Percentiles rank a stretch among this genome's conserved stretches.
phyloP scores from a whole-genome alignment of 2,329 filamentous ascomycete species.

The Aspergillus jensenii region DNA sequence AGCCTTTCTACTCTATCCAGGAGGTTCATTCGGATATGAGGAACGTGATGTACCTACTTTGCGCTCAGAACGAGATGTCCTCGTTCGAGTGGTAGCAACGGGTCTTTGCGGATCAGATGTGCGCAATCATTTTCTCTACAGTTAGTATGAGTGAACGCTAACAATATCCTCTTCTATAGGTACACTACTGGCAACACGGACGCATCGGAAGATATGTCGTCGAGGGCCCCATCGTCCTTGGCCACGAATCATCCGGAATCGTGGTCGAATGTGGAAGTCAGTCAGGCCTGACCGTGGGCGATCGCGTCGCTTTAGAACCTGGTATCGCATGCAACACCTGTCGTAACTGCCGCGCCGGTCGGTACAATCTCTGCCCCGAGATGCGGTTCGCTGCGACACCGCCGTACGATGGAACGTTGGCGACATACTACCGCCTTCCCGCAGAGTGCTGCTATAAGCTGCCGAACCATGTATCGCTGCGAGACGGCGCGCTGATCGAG shows the following conservation, averaged over 20 bases:
- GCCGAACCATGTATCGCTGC: constrained; percentile 56
- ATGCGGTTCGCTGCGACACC: constrained; percentile 91
- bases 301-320: constrained; percentile 73
- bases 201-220: constrained; percentile 38
- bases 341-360: constrained; percentile 68
- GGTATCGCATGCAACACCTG: constrained; percentile 71
- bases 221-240: constrained; percentile 44
- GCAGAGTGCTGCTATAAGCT: constrained; percentile 88
- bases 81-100: constrained; percentile 75
- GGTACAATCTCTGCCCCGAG: constrained; percentile 81
- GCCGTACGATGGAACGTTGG: constrained; percentile 79
- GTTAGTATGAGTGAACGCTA: too few relatives aligned
- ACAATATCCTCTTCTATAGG: constrained; percentile 10
- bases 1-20: constrained; percentile 22
- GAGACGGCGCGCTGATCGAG: constrained; percentile 85
- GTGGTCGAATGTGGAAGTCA: constrained; percentile 59
- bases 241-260: constrained; percentile 69
- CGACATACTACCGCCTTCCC: constrained; percentile 76
- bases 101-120: constrained; percentile 84
- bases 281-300: constrained; percentile 56
- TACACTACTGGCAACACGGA: constrained; percentile 44
- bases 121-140: background rate
- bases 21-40: constrained; percentile 23
- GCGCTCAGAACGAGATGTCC: constrained; percentile 60
- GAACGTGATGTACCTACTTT: constrained; percentile 19